These are phyloP conservation scores for Ophiostoma perfectum DNA, from an alignment of 2,329 filamentous ascomycete species.

Conservation along the genomic window DNA sequence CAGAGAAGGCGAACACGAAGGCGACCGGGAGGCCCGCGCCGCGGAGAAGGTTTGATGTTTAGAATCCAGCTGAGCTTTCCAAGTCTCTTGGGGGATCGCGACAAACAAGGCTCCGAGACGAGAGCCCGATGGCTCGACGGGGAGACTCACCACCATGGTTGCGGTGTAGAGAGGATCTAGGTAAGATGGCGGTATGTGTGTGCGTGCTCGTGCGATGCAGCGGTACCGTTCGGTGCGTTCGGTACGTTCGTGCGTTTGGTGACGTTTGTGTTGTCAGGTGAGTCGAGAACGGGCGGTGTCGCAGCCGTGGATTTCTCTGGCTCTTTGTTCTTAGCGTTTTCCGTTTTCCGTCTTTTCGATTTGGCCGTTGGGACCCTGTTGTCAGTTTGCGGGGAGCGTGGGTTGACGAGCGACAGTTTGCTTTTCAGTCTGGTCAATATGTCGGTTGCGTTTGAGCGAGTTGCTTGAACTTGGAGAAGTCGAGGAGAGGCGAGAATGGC, in stretches of 20 bases:
- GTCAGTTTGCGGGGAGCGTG: background rate
- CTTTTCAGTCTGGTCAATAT: background rate
- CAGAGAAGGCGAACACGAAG: constrained; percentile 22
- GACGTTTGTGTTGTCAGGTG: background rate
- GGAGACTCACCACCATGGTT: constrained; percentile 27
- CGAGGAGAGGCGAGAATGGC: constrained; percentile 13
- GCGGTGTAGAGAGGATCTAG: background rate
- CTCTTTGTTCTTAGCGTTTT: constrained; percentile 6
- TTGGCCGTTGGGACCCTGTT: background rate
- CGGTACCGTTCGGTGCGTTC: background rate
- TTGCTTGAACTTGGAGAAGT: constrained; percentile 10
- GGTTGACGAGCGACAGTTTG: background rate
- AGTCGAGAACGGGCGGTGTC: constrained; percentile 10
- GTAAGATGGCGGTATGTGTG: background rate
- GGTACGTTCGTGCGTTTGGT: background rate
- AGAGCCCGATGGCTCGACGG: background rate
- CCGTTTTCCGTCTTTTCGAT: too few species aligned
- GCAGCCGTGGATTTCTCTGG: constrained; percentile 9
- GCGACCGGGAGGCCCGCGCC: constrained; percentile 1
- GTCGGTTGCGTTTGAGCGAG: background rate
- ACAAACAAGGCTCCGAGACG: constrained; percentile 19
- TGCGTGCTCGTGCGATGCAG: background rate
- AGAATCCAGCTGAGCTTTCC: constrained; percentile 33
- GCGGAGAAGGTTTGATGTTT: constrained; percentile 35
- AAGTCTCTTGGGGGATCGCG: constrained; percentile 11